phyloP scores from a whole-genome alignment of 805 yeast genomes.

The Lachancea sp. region DNA sequence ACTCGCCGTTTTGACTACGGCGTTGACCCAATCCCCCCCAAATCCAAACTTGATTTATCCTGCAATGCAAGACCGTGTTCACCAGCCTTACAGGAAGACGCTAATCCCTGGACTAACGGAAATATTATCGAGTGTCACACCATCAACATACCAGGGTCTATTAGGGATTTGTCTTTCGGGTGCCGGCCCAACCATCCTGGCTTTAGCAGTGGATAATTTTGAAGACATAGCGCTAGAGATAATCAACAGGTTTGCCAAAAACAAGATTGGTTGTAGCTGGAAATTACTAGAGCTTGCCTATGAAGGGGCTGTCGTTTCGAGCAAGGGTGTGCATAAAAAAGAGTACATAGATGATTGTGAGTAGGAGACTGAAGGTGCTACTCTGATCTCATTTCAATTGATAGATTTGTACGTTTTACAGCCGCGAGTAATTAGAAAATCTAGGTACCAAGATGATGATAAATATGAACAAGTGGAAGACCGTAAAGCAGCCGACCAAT shows the following conservation, averaged over 20 bases:
- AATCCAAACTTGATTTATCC: slow-evolving; percentile 78
- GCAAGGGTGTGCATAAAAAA: not conserved
- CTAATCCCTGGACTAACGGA: slow-evolving; percentile 87
- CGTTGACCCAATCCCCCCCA: slow-evolving; percentile 80
- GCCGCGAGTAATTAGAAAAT: not conserved
- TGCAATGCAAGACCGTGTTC: slow-evolving; percentile 94
- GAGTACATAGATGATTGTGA: not conserved
- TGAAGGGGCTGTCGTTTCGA: slow-evolving; percentile 68
- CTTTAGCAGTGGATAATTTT: slow-evolving; percentile 84
- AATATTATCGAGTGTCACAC: slow-evolving; percentile 73
- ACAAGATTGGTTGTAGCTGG: slow-evolving; percentile 72
- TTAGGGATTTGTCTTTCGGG: slow-evolving; percentile 94
- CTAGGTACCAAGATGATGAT: too few relatives aligned
- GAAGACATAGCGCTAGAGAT: slow-evolving; percentile 78
- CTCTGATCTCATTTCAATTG: not conserved
- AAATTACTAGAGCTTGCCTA: slow-evolving; percentile 76
- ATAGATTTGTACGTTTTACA: not conserved
- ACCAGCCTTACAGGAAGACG: slow-evolving; percentile 93
- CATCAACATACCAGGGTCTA: slow-evolving; percentile 74
- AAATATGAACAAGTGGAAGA: too few relatives aligned
- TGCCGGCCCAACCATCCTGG: slow-evolving; percentile 96
- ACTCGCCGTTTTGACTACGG: slow-evolving; percentile 85
- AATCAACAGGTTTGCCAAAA: slow-evolving; percentile 57
- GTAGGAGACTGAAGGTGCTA: not conserved
- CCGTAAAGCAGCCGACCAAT: too few relatives aligned